Evolutionary conservation across 345 rosid genomes (phyloP).

Genomic region (Arabidopsis suecica): DNA sequence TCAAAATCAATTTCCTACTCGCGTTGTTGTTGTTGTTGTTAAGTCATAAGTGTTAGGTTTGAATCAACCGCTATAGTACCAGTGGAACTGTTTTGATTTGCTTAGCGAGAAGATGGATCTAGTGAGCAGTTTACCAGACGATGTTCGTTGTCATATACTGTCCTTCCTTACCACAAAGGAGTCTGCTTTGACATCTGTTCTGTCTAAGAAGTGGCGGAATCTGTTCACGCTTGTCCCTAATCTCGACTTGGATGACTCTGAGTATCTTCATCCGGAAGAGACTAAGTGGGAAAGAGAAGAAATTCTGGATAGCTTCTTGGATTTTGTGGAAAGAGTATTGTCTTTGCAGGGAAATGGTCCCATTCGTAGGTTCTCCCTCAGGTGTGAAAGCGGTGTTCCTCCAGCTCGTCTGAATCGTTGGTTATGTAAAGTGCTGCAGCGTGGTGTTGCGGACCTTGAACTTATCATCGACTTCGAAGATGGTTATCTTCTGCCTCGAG

Average conservation of each 20-base stretch:
- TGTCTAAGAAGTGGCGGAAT: conserved; percentile 27
- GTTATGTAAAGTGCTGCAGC: conserved; percentile 1
- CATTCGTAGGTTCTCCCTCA: conserved; percentile 14
- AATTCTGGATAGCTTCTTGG: conserved; percentile 3
- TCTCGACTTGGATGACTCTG: conserved; percentile 28
- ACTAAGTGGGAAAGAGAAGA: conserved; percentile 9
- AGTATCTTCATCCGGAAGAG: conserved; percentile 23
- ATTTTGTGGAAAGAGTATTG: conserved; percentile 15
- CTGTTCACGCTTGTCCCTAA: conserved; percentile 13
- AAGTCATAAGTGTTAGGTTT: neutral
- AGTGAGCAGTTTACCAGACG: conserved; percentile 26
- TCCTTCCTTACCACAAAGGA: conserved; percentile 34
- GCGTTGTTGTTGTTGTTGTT: neutral
- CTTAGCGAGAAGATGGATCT: conserved; percentile 21
- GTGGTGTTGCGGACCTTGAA: conserved; percentile 21
- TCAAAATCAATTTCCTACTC: neutral
- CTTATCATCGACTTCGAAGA: conserved; percentile 12
- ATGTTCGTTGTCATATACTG: conserved; percentile 14
- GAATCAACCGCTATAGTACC: neutral
- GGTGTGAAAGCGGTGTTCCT: conserved; percentile 19
- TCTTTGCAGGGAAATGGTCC: conserved; percentile 23
- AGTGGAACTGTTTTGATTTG: neutral
- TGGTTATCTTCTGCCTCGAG: conserved; percentile 1
- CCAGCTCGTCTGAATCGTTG: conserved; percentile 1
- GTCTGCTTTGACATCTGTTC: conserved; percentile 21